These are phyloP conservation scores for Candida coquimbonensis DNA, from an alignment of 805 yeast species.

Conservation along the genomic window DNA sequence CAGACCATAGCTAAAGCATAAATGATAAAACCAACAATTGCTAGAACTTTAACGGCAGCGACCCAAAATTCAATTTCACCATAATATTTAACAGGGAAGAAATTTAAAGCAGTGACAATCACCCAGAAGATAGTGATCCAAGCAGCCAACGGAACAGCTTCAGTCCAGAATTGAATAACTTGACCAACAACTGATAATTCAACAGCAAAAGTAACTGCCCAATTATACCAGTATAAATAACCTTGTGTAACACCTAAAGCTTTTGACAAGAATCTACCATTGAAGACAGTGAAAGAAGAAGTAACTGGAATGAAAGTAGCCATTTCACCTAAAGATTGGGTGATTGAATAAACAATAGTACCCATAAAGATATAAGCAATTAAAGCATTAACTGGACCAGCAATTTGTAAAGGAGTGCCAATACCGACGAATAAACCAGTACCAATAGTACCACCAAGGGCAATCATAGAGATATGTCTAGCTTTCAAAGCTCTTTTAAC, in stretches of 20 bases:
- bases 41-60: conserved; percentile 58
- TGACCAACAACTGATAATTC: conserved; percentile 71
- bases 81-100: conserved; percentile 61
- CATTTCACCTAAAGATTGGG: conserved; percentile 75
- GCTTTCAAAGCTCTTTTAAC: conserved; percentile 57
- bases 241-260: conserved; percentile 70
- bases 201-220: conserved; percentile 73
- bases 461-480: conserved; percentile 69
- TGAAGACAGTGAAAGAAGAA: conserved; percentile 61
- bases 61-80: conserved; percentile 78
- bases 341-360: conserved; percentile 53
- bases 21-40: conserved; percentile 61
- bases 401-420: conserved; percentile 41
- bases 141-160: conserved; percentile 60
- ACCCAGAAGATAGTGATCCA: conserved; percentile 68
- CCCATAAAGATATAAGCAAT: conserved; percentile 65
- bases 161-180: conserved; percentile 58
- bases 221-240: conserved; percentile 70
- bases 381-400: conserved; percentile 67
- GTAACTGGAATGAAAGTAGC: conserved; percentile 69
- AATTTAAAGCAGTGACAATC: conserved; percentile 44
- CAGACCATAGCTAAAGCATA: conserved; percentile 67
- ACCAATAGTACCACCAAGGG: conserved; percentile 76
- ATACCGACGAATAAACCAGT: conserved; percentile 70
- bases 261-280: conserved; percentile 57